Conservation (phyloP, 495 filamentous ascomycete genomes). For the Halenospora varia region DNA sequence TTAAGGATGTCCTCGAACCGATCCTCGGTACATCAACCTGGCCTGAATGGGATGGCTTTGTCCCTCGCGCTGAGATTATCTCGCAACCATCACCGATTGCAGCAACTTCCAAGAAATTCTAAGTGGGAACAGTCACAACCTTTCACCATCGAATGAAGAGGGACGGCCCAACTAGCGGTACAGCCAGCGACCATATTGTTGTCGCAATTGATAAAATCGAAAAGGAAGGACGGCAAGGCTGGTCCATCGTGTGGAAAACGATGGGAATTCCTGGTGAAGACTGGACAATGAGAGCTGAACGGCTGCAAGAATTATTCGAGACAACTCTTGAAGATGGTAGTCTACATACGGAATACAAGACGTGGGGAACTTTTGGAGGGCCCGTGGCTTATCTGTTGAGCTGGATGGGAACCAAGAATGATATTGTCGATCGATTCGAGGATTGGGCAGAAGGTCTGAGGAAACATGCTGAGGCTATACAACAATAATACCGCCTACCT, state of each 20-base stretch:
- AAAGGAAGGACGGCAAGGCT: constrained; percentile 4
- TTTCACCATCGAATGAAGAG: constrained; percentile 23
- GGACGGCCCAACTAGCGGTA: not conserved
- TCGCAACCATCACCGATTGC: not conserved
- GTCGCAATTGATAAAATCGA: constrained; percentile 14
- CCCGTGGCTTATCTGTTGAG: constrained; percentile 8
- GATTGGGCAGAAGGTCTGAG: constrained; percentile 25
- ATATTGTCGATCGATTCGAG: constrained; percentile 22
- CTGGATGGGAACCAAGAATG: constrained; percentile 5
- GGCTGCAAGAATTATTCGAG: constrained; percentile 24
- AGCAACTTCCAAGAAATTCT: not conserved
- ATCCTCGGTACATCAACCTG: constrained; percentile 17
- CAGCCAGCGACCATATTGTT: constrained; percentile 18
- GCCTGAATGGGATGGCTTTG: constrained; percentile 27
- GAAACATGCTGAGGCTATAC: not conserved
- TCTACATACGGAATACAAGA: constrained; percentile 14
- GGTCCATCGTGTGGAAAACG: constrained; percentile 21
- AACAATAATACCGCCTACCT: not conserved
- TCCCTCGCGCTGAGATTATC: constrained; percentile 8
- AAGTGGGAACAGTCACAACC: constrained; percentile 7
- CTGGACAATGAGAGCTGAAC: constrained; percentile 22
- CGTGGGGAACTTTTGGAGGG: constrained; percentile 26
- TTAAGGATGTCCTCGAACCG: constrained; percentile 8
- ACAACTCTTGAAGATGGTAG: constrained; percentile 2
- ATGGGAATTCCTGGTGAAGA: constrained; percentile 15